A percentile compares a stretch with the other conserved stretches of the same genome.
Conservation (phyloP, 768 basidiomycete genomes). For the Mycena epipterygia region DNA sequence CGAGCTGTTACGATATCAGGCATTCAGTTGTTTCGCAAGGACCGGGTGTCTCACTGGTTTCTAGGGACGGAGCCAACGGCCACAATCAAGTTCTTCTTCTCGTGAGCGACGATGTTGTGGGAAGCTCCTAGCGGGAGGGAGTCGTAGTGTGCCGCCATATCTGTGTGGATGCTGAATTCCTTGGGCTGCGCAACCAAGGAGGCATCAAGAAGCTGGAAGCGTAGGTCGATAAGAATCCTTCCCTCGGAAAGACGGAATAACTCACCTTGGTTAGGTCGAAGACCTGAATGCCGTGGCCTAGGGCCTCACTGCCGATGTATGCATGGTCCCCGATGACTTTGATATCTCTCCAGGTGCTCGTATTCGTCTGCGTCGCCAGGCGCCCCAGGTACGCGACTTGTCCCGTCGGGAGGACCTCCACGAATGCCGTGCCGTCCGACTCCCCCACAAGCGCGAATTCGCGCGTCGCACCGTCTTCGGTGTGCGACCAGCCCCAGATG, state of each 20-base stretch:
- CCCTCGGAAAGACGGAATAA: background rate
- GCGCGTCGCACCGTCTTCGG: background rate
- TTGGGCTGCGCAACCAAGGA: conserved; percentile 36
- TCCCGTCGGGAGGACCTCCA: conserved; percentile 26
- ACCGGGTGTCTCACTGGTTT: conserved; percentile 17
- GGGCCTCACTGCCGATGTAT: conserved; percentile 45
- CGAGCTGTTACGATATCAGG: background rate
- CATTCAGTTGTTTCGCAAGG: too few species aligned
- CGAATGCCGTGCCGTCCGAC: conserved; percentile 29
- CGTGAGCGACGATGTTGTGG: conserved; percentile 48
- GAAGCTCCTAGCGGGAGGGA: conserved; percentile 45
- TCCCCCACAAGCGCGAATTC: conserved; percentile 27
- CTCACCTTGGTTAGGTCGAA: conserved; percentile 46
- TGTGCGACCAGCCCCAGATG: conserved; percentile 37
- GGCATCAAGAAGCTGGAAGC: conserved; percentile 29
- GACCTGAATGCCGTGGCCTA: conserved; percentile 44
- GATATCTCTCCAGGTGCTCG: conserved; percentile 44
- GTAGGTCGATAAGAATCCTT: background rate
- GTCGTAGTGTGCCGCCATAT: conserved; percentile 34
- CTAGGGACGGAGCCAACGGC: conserved; percentile 44
- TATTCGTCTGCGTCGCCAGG: conserved; percentile 37
- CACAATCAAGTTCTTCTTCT: conserved; percentile 37
- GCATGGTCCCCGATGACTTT: conserved; percentile 41
- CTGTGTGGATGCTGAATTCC: conserved; percentile 38
- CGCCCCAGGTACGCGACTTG: conserved; percentile 39